Evolutionary conservation across 2,329 filamentous ascomycete species (phyloP).

Genomic region (Ophiostoma australiae): DNA sequence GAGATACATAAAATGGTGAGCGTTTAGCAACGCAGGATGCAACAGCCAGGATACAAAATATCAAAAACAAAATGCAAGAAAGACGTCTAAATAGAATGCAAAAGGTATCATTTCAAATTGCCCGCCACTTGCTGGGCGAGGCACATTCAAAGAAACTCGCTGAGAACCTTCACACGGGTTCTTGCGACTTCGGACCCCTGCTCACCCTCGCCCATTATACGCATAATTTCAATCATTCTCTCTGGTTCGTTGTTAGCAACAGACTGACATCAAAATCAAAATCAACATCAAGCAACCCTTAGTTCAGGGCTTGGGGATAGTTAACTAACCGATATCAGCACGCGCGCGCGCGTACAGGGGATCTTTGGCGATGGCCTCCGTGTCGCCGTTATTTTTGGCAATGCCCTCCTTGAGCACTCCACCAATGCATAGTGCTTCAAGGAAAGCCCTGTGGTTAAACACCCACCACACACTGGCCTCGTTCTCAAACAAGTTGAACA

Average conservation of each 20-base stretch:
- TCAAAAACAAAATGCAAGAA: not conserved
- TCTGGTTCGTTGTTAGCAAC: conserved; percentile 18
- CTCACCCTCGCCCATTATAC: conserved; percentile 51
- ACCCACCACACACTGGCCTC: conserved; percentile 82
- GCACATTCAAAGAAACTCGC: conserved; percentile 43
- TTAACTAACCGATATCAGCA: conserved; percentile 54
- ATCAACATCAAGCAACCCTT: not conserved
- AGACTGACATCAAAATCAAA: not conserved
- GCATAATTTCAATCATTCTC: conserved; percentile 59
- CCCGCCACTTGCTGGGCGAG: not conserved
- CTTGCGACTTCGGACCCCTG: conserved; percentile 55
- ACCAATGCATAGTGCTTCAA: conserved; percentile 67
- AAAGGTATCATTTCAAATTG: conserved; percentile 1
- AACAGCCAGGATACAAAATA: not conserved
- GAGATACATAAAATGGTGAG: not conserved
- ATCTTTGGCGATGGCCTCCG: conserved; percentile 47
- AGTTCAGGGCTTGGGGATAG: no score
- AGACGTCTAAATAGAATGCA: not conserved
- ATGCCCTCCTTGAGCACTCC: conserved; percentile 52
- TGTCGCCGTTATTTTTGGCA: conserved; percentile 41
- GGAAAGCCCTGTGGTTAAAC: conserved; percentile 73
- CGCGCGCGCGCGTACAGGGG: conserved; percentile 57
- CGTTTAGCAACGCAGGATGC: not conserved
- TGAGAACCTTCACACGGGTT: conserved; percentile 55
- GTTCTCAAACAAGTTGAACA: conserved; percentile 61